Base-by-base conservation (phyloP, 305 asterid species). In the Plantago rigida region DNA sequence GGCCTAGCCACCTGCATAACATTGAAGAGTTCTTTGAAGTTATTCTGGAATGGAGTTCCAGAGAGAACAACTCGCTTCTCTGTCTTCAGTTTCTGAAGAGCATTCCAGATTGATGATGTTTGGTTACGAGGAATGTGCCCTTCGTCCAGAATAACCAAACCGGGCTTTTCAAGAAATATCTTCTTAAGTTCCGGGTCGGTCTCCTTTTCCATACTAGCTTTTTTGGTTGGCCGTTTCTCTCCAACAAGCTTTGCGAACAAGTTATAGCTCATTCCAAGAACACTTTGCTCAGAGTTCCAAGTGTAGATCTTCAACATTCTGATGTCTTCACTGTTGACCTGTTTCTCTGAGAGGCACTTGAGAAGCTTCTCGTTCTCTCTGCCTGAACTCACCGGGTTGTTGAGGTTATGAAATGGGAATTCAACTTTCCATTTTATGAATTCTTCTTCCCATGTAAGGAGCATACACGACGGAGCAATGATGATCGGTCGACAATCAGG, bases 1-100 rank as follows among this genome's bases (percentile, higher is more conserved):
- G 82, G 85, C 52, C 82, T 65, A 12, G 73, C 82, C 6, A 75
- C 44, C 5, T 66, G 68, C 24, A 80, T 44, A 5, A 73, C 70
- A 71, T 77, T 77, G 73, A 74, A 72, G 14, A 80, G 71, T 63
- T 80, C 85, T 9, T 46, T 17, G 48, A 80, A 74, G 58, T 75
- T 77, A 67, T 80, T 80, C 64, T 77, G 82, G 64, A 77, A 80
- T 0, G 79, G 82, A 19, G 82, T 80, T 17, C 67, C 67, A 0
- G 81, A 73, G 3, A 79, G 75, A 51, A 79, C 67, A 31, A 79
- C 67, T 34, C 68, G 61, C 28, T 54, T 73, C 17, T 59, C 51
- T 2, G 78, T 71, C 39, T 60, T 59, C 12, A 79, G 62, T 24
- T 73, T 71, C 26, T 24, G 26, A 13, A 73, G 28, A 10, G 79